Conservation (phyloP, 106 monocot species). For the Dendrobium chrysotoxum region DNA sequence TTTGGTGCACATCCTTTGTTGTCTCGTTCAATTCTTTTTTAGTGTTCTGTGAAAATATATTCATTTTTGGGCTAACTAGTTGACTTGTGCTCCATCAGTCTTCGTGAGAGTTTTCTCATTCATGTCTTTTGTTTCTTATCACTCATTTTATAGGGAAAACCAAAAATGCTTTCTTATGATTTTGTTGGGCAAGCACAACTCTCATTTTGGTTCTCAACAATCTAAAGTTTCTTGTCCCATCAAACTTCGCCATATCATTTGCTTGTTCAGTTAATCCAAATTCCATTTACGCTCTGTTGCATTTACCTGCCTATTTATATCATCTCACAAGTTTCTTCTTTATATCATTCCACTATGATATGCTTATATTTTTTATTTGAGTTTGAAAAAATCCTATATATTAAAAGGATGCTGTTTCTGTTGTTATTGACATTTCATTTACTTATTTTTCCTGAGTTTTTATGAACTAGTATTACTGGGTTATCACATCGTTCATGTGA, state of each 20-base stretch:
- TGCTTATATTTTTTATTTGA: not conserved
- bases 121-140: not conserved
- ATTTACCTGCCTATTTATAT: not conserved
- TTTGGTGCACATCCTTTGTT: no score
- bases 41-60: no score
- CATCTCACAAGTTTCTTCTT: not conserved
- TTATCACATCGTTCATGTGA: not conserved
- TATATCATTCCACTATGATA: not conserved
- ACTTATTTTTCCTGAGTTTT: not conserved
- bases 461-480: not conserved
- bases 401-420: not conserved
- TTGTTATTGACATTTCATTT: not conserved
- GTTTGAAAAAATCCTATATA: not conserved
- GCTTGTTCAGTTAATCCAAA: not conserved
- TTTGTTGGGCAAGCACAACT: not conserved
- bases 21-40: no score
- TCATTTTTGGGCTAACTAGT: no score
- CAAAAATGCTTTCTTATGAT: not conserved
- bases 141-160: not conserved
- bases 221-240: not conserved
- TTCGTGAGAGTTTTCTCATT: not conserved
- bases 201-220: not conserved
- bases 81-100: no score
- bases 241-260: not conserved
- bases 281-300: not conserved